phyloP scores from a whole-genome alignment of 2,329 filamentous ascomycete species.

The Paracorniculantispora psalliotae region DNA sequence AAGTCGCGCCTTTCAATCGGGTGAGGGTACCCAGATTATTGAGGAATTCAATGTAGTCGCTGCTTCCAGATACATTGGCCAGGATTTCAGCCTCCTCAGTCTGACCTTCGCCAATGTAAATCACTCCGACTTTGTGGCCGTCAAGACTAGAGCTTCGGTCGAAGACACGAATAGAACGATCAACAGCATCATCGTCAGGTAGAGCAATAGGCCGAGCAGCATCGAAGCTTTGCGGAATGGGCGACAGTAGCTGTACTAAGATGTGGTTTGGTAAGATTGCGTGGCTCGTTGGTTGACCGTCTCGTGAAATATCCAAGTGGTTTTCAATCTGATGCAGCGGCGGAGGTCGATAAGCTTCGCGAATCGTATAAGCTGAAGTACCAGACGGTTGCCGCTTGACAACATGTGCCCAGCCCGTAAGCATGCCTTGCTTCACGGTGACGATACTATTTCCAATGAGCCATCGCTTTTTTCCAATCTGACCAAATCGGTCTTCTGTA shows the following conservation, averaged over 20 bases:
- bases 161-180: slow-evolving; percentile 72
- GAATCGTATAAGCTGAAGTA: slow-evolving; percentile 54
- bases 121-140: slow-evolving; percentile 89
- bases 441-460: slow-evolving; percentile 69
- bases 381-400: slow-evolving; percentile 69
- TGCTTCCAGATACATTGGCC: slow-evolving; percentile 77
- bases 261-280: slow-evolving; percentile 69
- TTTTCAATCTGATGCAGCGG: slow-evolving; percentile 52
- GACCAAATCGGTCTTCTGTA: slow-evolving; percentile 58
- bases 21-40: slow-evolving; percentile 77
- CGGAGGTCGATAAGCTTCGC: slow-evolving; percentile 54
- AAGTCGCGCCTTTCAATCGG: slow-evolving; percentile 72
- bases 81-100: slow-evolving; percentile 78
- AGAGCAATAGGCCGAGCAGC: slow-evolving; percentile 68
- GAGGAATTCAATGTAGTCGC: slow-evolving; percentile 83
- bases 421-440: slow-evolving; percentile 65
- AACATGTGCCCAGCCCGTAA: slow-evolving; percentile 64
- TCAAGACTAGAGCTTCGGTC: slow-evolving; percentile 88
- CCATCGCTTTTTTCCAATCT: slow-evolving; percentile 64
- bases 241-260: slow-evolving; percentile 63
- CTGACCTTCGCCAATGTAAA: slow-evolving; percentile 88
- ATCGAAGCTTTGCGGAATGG: slow-evolving; percentile 53
- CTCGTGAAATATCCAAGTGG: slow-evolving; percentile 43
- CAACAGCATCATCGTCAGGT: slow-evolving; percentile 62
- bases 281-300: slow-evolving; percentile 50